Evolutionary conservation across 2,329 filamentous ascomycete genomes (phyloP).

Genomic region (Penicillium sp.): DNA sequence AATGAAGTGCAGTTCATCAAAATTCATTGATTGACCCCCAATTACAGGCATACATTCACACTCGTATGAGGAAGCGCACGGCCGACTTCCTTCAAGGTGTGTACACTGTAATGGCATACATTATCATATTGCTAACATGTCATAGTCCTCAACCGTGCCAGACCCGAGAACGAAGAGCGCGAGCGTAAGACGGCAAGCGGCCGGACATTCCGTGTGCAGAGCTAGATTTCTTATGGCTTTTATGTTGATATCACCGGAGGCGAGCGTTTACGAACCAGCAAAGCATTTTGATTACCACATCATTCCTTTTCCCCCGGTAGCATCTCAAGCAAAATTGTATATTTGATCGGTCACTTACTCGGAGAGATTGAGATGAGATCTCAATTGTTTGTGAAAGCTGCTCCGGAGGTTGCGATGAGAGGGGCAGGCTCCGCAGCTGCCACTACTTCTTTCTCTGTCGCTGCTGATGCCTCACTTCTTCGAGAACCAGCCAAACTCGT

Average conservation of each 20-base stretch:
- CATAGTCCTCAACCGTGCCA: slow-evolving; percentile 88
- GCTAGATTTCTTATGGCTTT: slow-evolving; percentile 37
- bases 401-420: neutral
- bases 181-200: slow-evolving; percentile 98
- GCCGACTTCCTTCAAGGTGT: slow-evolving; percentile 97
- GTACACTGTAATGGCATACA: slow-evolving; percentile 29
- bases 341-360: neutral
- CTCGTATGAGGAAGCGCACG: slow-evolving; percentile 94
- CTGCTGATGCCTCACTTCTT: neutral
- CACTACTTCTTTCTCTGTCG: neutral
- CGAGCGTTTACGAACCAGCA: slow-evolving; percentile 31
- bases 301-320: neutral
- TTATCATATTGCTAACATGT: slow-evolving; percentile 42
- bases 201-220: slow-evolving; percentile 79
- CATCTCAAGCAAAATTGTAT: neutral
- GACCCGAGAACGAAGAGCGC: slow-evolving; percentile 95
- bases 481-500: neutral
- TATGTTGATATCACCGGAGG: slow-evolving; percentile 36
- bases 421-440: neutral
- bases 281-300: slow-evolving; percentile 20
- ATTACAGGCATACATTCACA: slow-evolving; percentile 88
- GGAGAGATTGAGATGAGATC: neutral
- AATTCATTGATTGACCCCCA: slow-evolving; percentile 18
- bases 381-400: neutral
- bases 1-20: neutral